These are phyloP conservation scores for Dothiorella sarmentorum DNA, from an alignment of 2,329 filamentous ascomycete species.

Conservation along the genomic window DNA sequence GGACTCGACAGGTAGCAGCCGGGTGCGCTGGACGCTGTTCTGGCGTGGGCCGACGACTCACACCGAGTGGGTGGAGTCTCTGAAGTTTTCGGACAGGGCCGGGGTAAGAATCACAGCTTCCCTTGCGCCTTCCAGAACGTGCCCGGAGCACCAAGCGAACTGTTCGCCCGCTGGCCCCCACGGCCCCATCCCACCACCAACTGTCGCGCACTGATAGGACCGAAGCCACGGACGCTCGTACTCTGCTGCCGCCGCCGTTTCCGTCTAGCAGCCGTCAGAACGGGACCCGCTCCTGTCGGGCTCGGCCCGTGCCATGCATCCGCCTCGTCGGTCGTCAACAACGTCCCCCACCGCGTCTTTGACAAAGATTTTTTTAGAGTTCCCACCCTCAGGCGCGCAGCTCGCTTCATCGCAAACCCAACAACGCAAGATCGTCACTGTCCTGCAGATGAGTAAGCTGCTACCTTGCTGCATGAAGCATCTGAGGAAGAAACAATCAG, in stretches of 20 bases:
- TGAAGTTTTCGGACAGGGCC: neutral
- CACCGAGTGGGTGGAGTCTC: slow-evolving; percentile 13
- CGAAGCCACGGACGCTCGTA: neutral
- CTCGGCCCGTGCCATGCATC: slow-evolving; percentile 4
- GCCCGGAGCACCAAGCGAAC: neutral
- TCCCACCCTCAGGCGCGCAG: no score
- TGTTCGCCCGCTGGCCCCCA: neutral
- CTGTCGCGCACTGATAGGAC: slow-evolving; percentile 5
- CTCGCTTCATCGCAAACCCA: no score
- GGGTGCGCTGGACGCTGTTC: slow-evolving; percentile 5
- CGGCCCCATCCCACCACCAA: slow-evolving; percentile 3
- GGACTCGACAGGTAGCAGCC: neutral
- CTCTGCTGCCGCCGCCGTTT: neutral
- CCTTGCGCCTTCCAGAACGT: slow-evolving; percentile 7
- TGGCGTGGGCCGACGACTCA: no score
- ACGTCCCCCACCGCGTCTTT: no score
- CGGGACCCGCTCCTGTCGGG: slow-evolving; percentile 1
- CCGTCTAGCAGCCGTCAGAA: neutral
- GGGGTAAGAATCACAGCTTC: slow-evolving; percentile 6
- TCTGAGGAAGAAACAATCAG: neutral
- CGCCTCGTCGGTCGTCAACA: neutral
- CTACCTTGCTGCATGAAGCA: no score
- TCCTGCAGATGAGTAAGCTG: neutral
- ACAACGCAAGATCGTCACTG: neutral
- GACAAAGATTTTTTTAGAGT: no score